Percentiles rank a stretch among this genome's conserved stretches.
phyloP scores from a whole-genome alignment of 257 asterid genomes.

The Rubia yunnanensis region DNA sequence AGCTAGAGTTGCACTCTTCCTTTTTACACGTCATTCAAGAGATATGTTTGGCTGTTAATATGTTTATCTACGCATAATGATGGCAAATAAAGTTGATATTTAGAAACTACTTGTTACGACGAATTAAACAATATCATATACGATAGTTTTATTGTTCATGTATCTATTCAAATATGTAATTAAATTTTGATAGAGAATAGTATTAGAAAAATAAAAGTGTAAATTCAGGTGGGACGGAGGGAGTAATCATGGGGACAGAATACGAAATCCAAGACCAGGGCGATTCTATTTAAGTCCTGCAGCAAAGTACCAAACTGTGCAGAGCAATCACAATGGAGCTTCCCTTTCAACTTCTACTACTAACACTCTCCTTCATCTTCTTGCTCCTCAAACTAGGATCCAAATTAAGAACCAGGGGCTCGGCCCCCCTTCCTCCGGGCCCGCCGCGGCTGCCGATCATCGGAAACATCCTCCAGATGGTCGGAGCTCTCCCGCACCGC shows the following conservation, averaged over 20 bases:
- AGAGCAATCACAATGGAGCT: not conserved
- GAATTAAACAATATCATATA: too few relatives aligned
- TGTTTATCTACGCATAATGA: too few relatives aligned
- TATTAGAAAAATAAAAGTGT: too few relatives aligned
- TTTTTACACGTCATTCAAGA: too few relatives aligned
- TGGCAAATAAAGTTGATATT: too few relatives aligned
- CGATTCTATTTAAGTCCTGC: not conserved
- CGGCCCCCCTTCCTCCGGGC: not conserved
- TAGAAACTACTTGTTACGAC: too few relatives aligned
- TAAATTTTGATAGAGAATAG: too few relatives aligned
- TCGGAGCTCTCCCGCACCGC: slow-evolving; percentile 4
- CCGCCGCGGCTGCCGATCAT: slow-evolving; percentile 1
- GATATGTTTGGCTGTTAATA: too few relatives aligned
- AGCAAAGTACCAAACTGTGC: not conserved
- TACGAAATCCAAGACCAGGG: not conserved
- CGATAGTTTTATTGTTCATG: too few relatives aligned
- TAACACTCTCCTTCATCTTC: not conserved
- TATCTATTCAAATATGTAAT: too few relatives aligned
- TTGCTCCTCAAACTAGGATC: not conserved
- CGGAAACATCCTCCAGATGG: slow-evolving; percentile 16
- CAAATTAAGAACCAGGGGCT: not conserved
- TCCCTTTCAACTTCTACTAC: not conserved
- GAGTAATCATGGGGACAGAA: not conserved
- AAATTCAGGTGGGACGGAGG: too few relatives aligned
- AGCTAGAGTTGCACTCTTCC: too few relatives aligned